These are phyloP conservation scores for Plasmodium reichenowi DNA, from an alignment of 169 alveolate species.

Conservation along the genomic window DNA sequence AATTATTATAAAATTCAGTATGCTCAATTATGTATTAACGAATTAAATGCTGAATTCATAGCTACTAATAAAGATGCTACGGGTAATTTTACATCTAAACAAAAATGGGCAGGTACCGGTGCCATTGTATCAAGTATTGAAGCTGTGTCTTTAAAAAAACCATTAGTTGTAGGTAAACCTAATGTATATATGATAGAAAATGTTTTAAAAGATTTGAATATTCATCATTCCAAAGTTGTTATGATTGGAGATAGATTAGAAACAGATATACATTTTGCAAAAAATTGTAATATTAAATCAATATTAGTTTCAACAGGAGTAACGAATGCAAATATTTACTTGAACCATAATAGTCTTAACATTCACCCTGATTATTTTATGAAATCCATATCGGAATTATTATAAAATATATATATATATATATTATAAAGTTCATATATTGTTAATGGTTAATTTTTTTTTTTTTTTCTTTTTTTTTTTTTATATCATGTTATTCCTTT, in stretches of 20 bases:
- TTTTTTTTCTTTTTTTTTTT: neutral
- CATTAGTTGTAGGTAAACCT: constrained; percentile 80
- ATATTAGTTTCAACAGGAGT: constrained; percentile 57
- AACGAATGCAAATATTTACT: constrained; percentile 43
- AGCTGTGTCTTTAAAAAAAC: constrained; percentile 74
- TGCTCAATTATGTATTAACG: constrained; percentile 80
- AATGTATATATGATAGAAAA: constrained; percentile 72
- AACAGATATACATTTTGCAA: constrained; percentile 77
- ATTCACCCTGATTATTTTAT: constrained; percentile 64
- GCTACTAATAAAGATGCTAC: constrained; percentile 80
- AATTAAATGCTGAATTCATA: constrained; percentile 76
- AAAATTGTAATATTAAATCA: constrained; percentile 57
- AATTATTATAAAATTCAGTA: constrained; percentile 80
- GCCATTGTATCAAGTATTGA: constrained; percentile 81
- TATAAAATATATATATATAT: constrained; percentile 23
- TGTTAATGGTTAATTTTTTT: neutral
- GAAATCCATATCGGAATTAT: constrained; percentile 46
- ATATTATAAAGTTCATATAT: neutral
- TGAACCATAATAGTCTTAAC: constrained; percentile 58
- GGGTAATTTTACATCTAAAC: constrained; percentile 77
- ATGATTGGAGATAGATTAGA: constrained; percentile 78
- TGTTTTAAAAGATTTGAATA: constrained; percentile 42
- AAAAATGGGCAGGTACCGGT: constrained; percentile 87
- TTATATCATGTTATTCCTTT: neutral
- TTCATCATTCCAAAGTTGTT: constrained; percentile 46